A percentile compares a stretch with the other conserved stretches of the same genome.
These are phyloP conservation scores for Dendrobium huoshanense DNA, from an alignment of 106 monocot genomes.

Conservation along the genomic window DNA sequence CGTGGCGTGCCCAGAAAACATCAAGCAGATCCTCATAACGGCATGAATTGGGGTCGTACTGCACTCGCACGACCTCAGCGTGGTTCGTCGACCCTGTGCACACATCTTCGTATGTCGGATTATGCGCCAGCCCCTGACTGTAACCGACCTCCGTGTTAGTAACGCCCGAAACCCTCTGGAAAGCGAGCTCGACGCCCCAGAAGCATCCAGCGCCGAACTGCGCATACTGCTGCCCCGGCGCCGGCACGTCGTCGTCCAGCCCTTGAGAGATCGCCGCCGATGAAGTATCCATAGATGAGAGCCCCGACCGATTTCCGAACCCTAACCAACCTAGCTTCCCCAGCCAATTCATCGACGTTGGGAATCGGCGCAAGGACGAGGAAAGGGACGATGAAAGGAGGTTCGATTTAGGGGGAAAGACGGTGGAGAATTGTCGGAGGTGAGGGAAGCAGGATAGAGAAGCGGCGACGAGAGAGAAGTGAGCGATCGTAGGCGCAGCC, in stretches of 20 bases:
- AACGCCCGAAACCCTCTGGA: conserved; percentile 82
- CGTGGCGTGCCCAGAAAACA: conserved; percentile 69
- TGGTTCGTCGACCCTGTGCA: conserved; percentile 73
- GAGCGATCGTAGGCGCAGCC: not conserved
- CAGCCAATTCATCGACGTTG: conserved; percentile 43
- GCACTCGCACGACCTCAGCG: conserved; percentile 74
- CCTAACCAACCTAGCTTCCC: conserved; percentile 57
- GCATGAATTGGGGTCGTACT: conserved; percentile 63
- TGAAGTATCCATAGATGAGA: conserved; percentile 20
- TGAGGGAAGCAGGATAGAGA: conserved; percentile 5
- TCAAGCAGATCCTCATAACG: conserved; percentile 71
- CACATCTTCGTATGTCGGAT: conserved; percentile 82
- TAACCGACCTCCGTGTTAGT: conserved; percentile 86
- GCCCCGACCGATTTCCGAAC: conserved; percentile 25
- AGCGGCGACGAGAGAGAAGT: conserved; percentile 1
- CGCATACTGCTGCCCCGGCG: conserved; percentile 59
- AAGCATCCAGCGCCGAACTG: conserved; percentile 98
- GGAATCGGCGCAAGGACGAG: not conserved
- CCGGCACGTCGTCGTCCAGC: conserved; percentile 66
- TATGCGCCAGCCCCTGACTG: conserved; percentile 60
- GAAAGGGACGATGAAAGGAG: conserved; percentile 4
- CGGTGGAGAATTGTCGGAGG: conserved; percentile 9
- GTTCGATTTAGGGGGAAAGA: not conserved
- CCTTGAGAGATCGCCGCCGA: conserved; percentile 54
- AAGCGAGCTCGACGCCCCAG: conserved; percentile 87